These are phyloP conservation scores for Drosera capensis DNA, from an alignment of 148 eudicot species.

Conservation along the genomic window DNA sequence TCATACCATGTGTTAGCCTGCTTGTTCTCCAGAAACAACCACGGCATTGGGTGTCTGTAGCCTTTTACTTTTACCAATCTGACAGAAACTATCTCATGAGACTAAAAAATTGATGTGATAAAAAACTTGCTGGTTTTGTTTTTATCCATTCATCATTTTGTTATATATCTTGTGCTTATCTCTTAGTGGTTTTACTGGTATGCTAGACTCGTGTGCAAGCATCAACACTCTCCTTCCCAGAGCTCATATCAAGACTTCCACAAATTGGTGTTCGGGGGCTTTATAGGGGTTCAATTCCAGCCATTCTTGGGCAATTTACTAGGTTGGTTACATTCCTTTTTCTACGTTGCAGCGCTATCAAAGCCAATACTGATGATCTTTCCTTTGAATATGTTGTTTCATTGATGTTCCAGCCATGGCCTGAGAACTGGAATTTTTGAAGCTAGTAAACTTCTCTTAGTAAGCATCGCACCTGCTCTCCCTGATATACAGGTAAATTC, in stretches of 20 bases:
- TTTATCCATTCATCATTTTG: too few species aligned
- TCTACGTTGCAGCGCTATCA: too few species aligned
- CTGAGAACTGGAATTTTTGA: constrained; percentile 89
- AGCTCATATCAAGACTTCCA: constrained; percentile 72
- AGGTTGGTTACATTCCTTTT: constrained; percentile 27
- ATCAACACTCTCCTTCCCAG: constrained; percentile 68
- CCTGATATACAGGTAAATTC: constrained; percentile 90
- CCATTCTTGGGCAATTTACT: constrained; percentile 89
- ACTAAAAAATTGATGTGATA: too few species aligned
- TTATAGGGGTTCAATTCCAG: constrained; percentile 85
- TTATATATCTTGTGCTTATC: too few species aligned
- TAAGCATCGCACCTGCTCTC: constrained; percentile 66
- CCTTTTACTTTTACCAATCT: too few species aligned
- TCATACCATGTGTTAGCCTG: too few species aligned
- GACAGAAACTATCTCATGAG: too few species aligned
- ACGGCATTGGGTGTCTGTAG: too few species aligned
- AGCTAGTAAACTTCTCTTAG: constrained; percentile 65
- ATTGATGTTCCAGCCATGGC: constrained; percentile 61
- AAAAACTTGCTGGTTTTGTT: too few species aligned
- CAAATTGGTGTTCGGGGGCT: constrained; percentile 68
- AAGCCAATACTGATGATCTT: neutral
- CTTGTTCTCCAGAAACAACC: too few species aligned
- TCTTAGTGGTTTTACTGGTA: constrained; percentile 11
- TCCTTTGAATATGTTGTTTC: constrained; percentile 5
- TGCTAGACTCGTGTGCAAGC: constrained; percentile 88